Conservation (phyloP, 441 rosid species). For the Bocquillonia castaneifolia region DNA sequence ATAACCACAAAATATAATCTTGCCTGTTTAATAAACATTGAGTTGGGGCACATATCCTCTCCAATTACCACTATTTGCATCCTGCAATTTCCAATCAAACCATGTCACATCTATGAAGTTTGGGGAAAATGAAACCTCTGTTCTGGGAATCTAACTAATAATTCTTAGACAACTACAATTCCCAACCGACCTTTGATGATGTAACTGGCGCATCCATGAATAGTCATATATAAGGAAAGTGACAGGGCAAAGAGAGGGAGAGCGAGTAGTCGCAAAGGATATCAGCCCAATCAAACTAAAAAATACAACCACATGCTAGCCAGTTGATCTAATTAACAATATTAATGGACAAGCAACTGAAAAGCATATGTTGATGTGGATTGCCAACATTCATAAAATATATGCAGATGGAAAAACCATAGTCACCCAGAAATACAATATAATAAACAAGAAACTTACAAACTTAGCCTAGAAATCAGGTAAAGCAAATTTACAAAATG, state of each 20-base stretch:
- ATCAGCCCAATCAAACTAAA: constrained; percentile 27
- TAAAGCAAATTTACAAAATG: background rate
- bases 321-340: constrained; percentile 7
- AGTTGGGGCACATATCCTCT: constrained; percentile 51
- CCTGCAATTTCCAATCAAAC: constrained; percentile 80
- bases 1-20: constrained; percentile 40
- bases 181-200: constrained; percentile 29
- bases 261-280: constrained; percentile 32
- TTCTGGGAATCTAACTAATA: constrained; percentile 35
- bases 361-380: background rate
- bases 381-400: too few species aligned
- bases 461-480: background rate
- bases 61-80: constrained; percentile 48
- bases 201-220: constrained; percentile 41
- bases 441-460: background rate
- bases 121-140: constrained; percentile 35
- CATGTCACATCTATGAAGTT: constrained; percentile 46
- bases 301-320: background rate
- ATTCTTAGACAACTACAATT: constrained; percentile 26
- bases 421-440: background rate
- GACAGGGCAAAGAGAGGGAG: constrained; percentile 12
- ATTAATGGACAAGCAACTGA: background rate
- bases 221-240: constrained; percentile 12
- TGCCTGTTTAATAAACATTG: constrained; percentile 64
- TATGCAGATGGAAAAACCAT: too few species aligned